A percentile compares a stretch with the other conserved stretches of the same genome.
These are phyloP conservation scores for Cystobasidium ongulense DNA, from an alignment of 768 basidiomycete species.

Conservation along the genomic window DNA sequence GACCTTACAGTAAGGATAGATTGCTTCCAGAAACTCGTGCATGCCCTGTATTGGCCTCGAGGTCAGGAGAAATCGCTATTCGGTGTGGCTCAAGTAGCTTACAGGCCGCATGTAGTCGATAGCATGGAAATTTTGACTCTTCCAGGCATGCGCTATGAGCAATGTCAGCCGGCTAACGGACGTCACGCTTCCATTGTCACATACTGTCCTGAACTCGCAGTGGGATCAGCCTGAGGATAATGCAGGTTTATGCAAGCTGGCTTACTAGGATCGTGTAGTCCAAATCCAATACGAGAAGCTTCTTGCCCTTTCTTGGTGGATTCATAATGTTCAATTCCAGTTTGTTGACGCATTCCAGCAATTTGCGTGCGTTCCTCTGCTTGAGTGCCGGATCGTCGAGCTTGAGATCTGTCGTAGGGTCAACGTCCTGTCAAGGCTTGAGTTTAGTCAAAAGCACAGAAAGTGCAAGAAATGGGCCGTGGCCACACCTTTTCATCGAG, in stretches of 20 bases:
- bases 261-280: slow-evolving; percentile 60
- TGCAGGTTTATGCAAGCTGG: not conserved
- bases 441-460: not conserved
- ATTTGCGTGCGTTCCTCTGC: slow-evolving; percentile 66
- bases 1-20: slow-evolving; percentile 61
- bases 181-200: not conserved
- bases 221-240: not conserved
- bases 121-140: slow-evolving; percentile 20
- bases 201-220: not conserved
- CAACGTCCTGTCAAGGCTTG: slow-evolving; percentile 12
- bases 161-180: not conserved
- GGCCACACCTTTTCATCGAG: slow-evolving; percentile 17
- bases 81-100: not conserved
- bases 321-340: slow-evolving; percentile 65
- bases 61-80: not conserved
- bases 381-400: slow-evolving; percentile 42
- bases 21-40: slow-evolving; percentile 71
- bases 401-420: slow-evolving; percentile 8
- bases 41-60: slow-evolving; percentile 53
- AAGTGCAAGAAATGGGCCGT: not conserved
- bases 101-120: slow-evolving; percentile 27
- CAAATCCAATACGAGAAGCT: slow-evolving; percentile 76
- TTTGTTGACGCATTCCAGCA: slow-evolving; percentile 62
- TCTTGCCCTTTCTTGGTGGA: slow-evolving; percentile 67
- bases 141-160: slow-evolving; percentile 19